Base-by-base conservation (phyloP, 805 yeast genomes). In the Sugiyamaella valdiviana region DNA sequence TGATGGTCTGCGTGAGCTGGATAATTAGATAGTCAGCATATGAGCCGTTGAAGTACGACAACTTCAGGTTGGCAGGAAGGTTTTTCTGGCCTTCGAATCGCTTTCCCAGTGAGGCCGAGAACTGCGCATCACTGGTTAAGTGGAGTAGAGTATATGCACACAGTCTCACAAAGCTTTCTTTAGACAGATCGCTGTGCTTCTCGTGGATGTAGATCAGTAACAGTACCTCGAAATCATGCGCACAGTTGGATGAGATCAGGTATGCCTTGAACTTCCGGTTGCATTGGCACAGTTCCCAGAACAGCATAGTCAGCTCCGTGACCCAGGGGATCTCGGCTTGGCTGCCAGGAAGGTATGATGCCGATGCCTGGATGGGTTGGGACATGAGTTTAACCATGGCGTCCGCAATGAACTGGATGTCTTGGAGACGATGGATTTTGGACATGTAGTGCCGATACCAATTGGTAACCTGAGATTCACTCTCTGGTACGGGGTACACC, bases 271-370 rank as follows among this genome's bases (percentile, higher is more conserved):
- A 64, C 21, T 64, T 65, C 50, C 71, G 71, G 65, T 91, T 91
- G 56, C 88, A 81, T 60, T 86, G 91, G 29, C 78, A 66, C 39
- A 88, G 66, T 57, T 85, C 95, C 85, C 95, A 86, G 14, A 85
- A 55, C 6, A 90, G 61, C 61, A 83, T 73, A 5, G 79, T 64
- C n/a, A 77, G 60, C 58, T 83, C 90, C 2, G 72, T 66, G 1
- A 79, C 63, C 82, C 89, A 60, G 10, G 54, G 60, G 14, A 56
- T 50, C 36, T 56, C 58, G 20, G 46, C 44, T 26, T 53, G 56
- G 35, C 60, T 57, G 1, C 64, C 66, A 2, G 65, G 63, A 12
- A 63, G 49, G 48, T 59, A 62, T 6, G 62, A 51, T 37, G 60
- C 39, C 35, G 51, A 46, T 72, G 16, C 73, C 57, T 3, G 76